Evolutionary conservation across 176 grass and related monocot species (phyloP).

Genomic region (Rhynchospora tenuis): DNA sequence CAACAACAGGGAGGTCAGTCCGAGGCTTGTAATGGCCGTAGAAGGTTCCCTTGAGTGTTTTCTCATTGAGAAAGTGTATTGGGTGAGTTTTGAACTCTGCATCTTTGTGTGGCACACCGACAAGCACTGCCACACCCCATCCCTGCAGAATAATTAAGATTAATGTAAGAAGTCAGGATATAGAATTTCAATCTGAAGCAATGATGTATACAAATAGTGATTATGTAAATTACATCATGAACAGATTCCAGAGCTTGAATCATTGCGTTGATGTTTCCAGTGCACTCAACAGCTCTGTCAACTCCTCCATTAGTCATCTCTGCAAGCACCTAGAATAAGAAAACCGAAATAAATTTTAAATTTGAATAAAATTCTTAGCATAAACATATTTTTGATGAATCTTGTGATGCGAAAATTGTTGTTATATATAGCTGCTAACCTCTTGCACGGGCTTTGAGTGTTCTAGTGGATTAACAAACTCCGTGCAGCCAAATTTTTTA

Average conservation of each 20-base stretch:
- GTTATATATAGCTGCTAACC: slow-evolving; percentile 16
- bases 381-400: not conserved
- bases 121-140: slow-evolving; percentile 79
- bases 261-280: slow-evolving; percentile 75
- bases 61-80: slow-evolving; percentile 70
- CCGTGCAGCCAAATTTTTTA: slow-evolving; percentile 78
- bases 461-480: slow-evolving; percentile 73
- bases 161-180: not conserved
- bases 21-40: slow-evolving; percentile 84
- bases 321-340: slow-evolving; percentile 45
- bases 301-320: slow-evolving; percentile 89
- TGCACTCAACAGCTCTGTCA: slow-evolving; percentile 65
- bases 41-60: slow-evolving; percentile 85
- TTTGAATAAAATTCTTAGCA: not conserved
- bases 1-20: slow-evolving; percentile 61
- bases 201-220: not conserved
- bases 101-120: slow-evolving; percentile 71
- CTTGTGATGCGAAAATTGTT: not conserved
- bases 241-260: slow-evolving; percentile 80
- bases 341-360: not conserved
- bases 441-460: slow-evolving; percentile 63
- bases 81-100: slow-evolving; percentile 70
- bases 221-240: slow-evolving; percentile 46
- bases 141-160: slow-evolving; percentile 32
- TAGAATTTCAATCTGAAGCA: not conserved